A percentile compares a stretch with the other conserved stretches of the same genome.
Evolutionary conservation across 805 yeast species (phyloP).

Genomic region (Candida jianshihensis): DNA sequence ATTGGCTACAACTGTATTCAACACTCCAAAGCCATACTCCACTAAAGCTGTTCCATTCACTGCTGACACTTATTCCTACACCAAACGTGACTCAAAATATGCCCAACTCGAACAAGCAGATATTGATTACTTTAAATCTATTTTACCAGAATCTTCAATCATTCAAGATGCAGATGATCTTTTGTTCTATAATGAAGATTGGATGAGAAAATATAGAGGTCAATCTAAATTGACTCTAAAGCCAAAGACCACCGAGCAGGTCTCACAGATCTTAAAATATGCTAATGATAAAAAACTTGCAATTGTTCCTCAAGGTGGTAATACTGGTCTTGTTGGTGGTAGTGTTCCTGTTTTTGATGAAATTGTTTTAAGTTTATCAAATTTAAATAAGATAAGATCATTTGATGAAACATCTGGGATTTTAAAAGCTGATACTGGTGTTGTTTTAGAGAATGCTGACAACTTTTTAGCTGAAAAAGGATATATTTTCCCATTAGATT

Average conservation of each 20-base stretch:
- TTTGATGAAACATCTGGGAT: constrained; percentile 83
- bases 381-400: constrained; percentile 69
- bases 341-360: constrained; percentile 91
- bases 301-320: constrained; percentile 95
- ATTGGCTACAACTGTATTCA: too few species aligned
- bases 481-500: constrained; percentile 84
- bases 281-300: constrained; percentile 76
- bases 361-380: constrained; percentile 62
- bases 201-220: constrained; percentile 94
- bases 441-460: constrained; percentile 82
- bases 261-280: constrained; percentile 67
- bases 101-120: constrained; percentile 50
- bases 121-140: constrained; percentile 48
- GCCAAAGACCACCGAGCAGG: constrained; percentile 76
- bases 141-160: constrained; percentile 45
- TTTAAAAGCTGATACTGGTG: constrained; percentile 84
- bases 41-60: constrained; percentile 40
- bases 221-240: constrained; percentile 72
- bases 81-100: constrained; percentile 44
- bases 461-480: constrained; percentile 70
- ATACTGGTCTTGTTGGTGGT: constrained; percentile 95
- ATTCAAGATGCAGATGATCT: constrained; percentile 58
- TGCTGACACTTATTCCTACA: constrained; percentile 58
- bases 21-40: constrained; percentile 7
- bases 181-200: constrained; percentile 74